These are phyloP conservation scores for Chrysosporium queenslandicum DNA, from an alignment of 2,329 filamentous ascomycete genomes.

Conservation along the genomic window DNA sequence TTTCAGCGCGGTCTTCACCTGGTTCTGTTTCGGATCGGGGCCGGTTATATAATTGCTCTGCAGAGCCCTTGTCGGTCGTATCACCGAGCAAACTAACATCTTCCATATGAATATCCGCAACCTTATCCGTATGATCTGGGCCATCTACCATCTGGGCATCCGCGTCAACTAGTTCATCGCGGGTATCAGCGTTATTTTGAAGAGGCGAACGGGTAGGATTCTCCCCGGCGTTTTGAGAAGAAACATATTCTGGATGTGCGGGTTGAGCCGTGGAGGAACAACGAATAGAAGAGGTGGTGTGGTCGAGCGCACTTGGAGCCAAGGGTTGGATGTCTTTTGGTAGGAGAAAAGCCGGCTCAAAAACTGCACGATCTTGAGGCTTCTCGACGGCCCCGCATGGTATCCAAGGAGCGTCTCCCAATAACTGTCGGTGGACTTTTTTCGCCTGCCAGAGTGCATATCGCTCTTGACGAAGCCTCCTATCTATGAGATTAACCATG, in stretches of 20 bases:
- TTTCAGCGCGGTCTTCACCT: background rate
- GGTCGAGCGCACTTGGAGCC: background rate
- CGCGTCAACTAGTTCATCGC: slow-evolving; percentile 11
- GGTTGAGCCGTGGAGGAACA: background rate
- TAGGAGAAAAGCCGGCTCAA: slow-evolving; percentile 27
- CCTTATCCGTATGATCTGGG: slow-evolving; percentile 10
- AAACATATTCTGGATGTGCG: background rate
- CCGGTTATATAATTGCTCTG: background rate
- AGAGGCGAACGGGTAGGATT: background rate
- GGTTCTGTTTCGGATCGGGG: background rate
- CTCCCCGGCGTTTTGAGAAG: no score
- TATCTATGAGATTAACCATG: slow-evolving; percentile 47
- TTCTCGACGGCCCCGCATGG: slow-evolving; percentile 46
- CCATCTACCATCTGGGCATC: slow-evolving; percentile 31
- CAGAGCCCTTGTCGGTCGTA: background rate
- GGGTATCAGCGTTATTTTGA: background rate
- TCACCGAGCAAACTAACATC: background rate
- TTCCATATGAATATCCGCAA: background rate
- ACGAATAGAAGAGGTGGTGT: background rate
- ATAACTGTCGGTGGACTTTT: slow-evolving; percentile 47
- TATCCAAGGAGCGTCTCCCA: slow-evolving; percentile 52
- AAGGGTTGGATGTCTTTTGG: slow-evolving; percentile 16
- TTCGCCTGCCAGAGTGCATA: slow-evolving; percentile 49
- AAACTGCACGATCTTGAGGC: slow-evolving; percentile 40
- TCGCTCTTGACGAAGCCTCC: slow-evolving; percentile 49